A percentile compares a stretch with the other conserved stretches of the same genome.
phyloP scores from a whole-genome alignment of 495 filamentous ascomycete species.

The Penicillium lividum region DNA sequence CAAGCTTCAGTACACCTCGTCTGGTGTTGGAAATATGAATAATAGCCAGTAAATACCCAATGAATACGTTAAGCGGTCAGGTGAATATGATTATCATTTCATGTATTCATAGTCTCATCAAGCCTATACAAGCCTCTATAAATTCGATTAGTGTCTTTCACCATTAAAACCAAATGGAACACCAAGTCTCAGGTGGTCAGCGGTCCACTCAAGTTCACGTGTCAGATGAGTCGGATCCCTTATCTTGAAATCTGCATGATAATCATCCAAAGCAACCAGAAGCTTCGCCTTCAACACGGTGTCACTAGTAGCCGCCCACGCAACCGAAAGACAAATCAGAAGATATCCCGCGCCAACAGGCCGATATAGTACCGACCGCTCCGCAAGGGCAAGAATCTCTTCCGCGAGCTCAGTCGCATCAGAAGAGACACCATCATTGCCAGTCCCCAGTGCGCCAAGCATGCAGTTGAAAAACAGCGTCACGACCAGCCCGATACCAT shows the following conservation, averaged over 20 bases:
- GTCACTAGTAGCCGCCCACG: conserved; percentile 32
- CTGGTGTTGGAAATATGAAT: neutral
- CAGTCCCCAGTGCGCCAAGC: conserved; percentile 20
- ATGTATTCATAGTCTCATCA: neutral
- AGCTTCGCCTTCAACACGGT: conserved; percentile 15
- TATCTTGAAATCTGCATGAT: conserved; percentile 28
- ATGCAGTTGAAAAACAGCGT: conserved; percentile 37
- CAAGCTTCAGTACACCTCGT: neutral
- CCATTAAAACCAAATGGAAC: conserved; percentile 5
- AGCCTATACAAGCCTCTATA: neutral
- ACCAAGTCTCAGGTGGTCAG: conserved; percentile 20
- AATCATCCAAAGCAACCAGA: conserved; percentile 25
- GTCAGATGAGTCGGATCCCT: neutral
- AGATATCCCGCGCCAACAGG: conserved; percentile 40
- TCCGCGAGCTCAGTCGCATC: conserved; percentile 30
- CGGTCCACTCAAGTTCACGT: conserved; percentile 13
- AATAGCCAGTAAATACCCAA: neutral
- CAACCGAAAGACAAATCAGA: conserved; percentile 27
- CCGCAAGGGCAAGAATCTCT: conserved; percentile 33
- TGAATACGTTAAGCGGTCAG: neutral
- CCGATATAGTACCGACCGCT: conserved; percentile 26
- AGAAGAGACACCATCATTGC: conserved; percentile 7
- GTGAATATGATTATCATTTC: neutral
- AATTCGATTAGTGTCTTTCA: neutral
- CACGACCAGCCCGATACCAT: conserved; percentile 36